Evolutionary conservation across 1,284 basidiomycete genomes (phyloP).

Genomic region (Fomitopsis betulina): DNA sequence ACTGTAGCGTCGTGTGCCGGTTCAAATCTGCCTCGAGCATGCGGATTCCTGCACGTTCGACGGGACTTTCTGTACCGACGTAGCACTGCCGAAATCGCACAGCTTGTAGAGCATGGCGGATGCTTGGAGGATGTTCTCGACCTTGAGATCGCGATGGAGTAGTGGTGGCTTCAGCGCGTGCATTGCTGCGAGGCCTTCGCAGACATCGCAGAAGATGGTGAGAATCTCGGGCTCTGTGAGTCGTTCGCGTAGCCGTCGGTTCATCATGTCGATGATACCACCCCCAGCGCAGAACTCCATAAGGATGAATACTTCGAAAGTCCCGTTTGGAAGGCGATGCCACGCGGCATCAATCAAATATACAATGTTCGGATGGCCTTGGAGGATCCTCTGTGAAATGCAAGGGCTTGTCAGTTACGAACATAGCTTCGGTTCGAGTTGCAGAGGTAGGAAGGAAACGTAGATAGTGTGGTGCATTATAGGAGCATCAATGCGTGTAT

Average conservation of each 20-base stretch:
- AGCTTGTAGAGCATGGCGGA: constrained; percentile 83
- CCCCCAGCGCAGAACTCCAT: constrained; percentile 98
- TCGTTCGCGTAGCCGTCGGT: constrained; percentile 89
- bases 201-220: constrained; percentile 95
- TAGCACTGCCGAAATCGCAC: constrained; percentile 97
- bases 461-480: too few relatives aligned
- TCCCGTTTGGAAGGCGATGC: constrained; percentile 76
- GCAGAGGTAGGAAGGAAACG: neutral
- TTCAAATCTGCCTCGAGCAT: constrained; percentile 90
- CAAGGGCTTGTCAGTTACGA: constrained; percentile 13
- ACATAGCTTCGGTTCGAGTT: neutral
- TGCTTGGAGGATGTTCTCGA: constrained; percentile 94
- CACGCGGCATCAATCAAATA: constrained; percentile 94
- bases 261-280: constrained; percentile 99
- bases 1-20: constrained; percentile 92
- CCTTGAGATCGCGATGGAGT: constrained; percentile 96
- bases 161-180: constrained; percentile 88
- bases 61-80: constrained; percentile 71
- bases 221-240: constrained; percentile 95
- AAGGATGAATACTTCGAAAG: constrained; percentile 96
- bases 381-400: constrained; percentile 65
- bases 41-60: constrained; percentile 78
- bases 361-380: constrained; percentile 90
- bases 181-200: constrained; percentile 93
- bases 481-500: too few relatives aligned